A percentile compares a stretch with the other conserved stretches of the same genome.
phyloP scores from a whole-genome alignment of 495 filamentous ascomycete genomes.

The Platismatia glauca region DNA sequence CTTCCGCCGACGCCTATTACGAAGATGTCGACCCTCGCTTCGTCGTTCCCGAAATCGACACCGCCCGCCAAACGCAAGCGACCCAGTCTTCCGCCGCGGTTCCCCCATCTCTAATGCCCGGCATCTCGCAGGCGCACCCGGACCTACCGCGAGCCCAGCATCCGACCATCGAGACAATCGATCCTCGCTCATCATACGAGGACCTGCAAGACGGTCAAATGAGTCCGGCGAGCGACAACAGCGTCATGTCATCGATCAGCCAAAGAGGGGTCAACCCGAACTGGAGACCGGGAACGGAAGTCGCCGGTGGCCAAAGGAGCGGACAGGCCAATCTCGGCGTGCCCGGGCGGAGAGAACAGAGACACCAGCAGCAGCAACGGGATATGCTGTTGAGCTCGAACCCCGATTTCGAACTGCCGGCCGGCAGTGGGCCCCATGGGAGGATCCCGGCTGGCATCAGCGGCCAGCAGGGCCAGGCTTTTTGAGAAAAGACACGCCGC shows the following conservation, averaged over 20 bases:
- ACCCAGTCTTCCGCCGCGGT: constrained; percentile 21
- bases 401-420: constrained; percentile 59
- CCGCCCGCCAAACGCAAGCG: constrained; percentile 16
- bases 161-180: constrained; percentile 25
- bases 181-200: constrained; percentile 35
- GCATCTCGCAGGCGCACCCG: constrained; percentile 27
- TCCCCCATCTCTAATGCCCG: constrained; percentile 29
- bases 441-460: constrained; percentile 6
- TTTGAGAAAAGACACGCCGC: not conserved
- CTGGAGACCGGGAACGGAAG: constrained; percentile 46
- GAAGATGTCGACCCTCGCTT: constrained; percentile 94
- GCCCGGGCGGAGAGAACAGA: constrained; percentile 16
- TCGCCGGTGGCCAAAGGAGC: constrained; percentile 5
- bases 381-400: constrained; percentile 59
- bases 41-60: constrained; percentile 33
- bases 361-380: constrained; percentile 36
- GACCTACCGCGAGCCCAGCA: constrained; percentile 26
- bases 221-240: constrained; percentile 59
- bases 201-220: constrained; percentile 57
- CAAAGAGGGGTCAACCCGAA: constrained; percentile 80
- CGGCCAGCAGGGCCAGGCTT: constrained; percentile 20
- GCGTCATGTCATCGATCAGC: constrained; percentile 66
- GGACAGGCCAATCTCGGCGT: constrained; percentile 19
- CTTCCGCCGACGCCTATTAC: constrained; percentile 56
- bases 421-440: not conserved